phyloP scores from a whole-genome alignment of 73 alveolate genomes.

The Uronychia setigera region DNA sequence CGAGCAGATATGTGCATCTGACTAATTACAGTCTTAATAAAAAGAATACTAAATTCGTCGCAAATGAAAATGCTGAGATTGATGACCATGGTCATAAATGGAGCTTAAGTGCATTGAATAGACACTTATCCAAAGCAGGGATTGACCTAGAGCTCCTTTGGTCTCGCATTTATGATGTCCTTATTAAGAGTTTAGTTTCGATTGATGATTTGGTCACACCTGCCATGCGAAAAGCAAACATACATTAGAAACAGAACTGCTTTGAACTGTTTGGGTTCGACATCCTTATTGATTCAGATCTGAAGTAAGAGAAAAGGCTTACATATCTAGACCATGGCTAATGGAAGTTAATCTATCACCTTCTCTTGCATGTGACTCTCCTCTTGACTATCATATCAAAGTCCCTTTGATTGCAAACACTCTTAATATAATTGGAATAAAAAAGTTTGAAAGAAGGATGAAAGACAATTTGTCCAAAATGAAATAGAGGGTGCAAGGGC shows the following conservation, averaged over 20 bases:
- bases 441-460: slow-evolving; percentile 52
- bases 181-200: slow-evolving; percentile 71
- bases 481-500: slow-evolving; percentile 43
- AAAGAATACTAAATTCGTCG: slow-evolving; percentile 83
- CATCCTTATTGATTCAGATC: slow-evolving; percentile 78
- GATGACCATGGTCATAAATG: slow-evolving; percentile 90
- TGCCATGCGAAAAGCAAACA: slow-evolving; percentile 34
- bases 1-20: slow-evolving; percentile 74
- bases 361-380: slow-evolving; percentile 80
- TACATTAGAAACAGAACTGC: slow-evolving; percentile 71
- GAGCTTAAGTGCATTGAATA: slow-evolving; percentile 76
- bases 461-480: slow-evolving; percentile 59
- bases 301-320: slow-evolving; percentile 53
- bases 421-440: slow-evolving; percentile 78
- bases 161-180: slow-evolving; percentile 81
- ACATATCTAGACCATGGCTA: slow-evolving; percentile 76
- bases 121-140: slow-evolving; percentile 75
- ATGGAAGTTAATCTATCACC: slow-evolving; percentile 90
- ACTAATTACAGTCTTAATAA: slow-evolving; percentile 86
- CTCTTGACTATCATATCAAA: slow-evolving; percentile 87
- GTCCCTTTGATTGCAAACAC: slow-evolving; percentile 76
- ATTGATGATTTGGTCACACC: slow-evolving; percentile 65
- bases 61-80: slow-evolving; percentile 58
- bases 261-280: slow-evolving; percentile 89
- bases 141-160: slow-evolving; percentile 74